Base-by-base conservation (phyloP, 345 rosid genomes). In the Syzygium aqueum region DNA sequence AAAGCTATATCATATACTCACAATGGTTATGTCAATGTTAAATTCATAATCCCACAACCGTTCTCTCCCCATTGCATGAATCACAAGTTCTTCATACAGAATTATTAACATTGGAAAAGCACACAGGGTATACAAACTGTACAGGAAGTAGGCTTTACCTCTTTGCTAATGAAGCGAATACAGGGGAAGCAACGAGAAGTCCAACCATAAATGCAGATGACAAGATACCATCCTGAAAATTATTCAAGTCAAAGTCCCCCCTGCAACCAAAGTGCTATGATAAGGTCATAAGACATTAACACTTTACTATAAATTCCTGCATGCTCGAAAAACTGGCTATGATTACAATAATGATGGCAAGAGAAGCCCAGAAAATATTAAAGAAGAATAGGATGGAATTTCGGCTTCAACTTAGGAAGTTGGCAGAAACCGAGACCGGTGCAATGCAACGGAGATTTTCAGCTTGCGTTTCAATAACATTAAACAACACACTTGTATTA, bases 121-220 rank as follows among this genome's bases (percentile, higher is more conserved):
- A 27, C 30, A 61, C 12, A 59, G 30, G 11, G 16, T 28, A 77
- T 17, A 53, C 83, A 50, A 19, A 78, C 52, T 63, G 28, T 80
- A 23, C 57, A 21, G 17, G 22, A 87, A 51, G 19, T 46, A 85
- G 51, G 27, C 46, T 15, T 82, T 83, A 95, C 99, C 98, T 94
- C 91, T 95, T 97, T 23, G 99, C 95, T 77, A 95, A 89, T 25
- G 95, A 94, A 85, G 99, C 99, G 92, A 97, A 97, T 84, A 95
- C 93, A 15, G 98, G 99, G 90, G 98, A 97, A 85, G 98, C 94
- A 57, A 97, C 84, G 30, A 97, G 98, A 90, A 97, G 97, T 53
- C 99, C 99, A 92, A 95, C 99, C 99, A 97, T 95, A 88, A 95
- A 97, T n/a, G 99, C 99, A 86, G 98, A 97, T 53, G 99, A 97